These are phyloP conservation scores for Byssoonygena ceratinophila DNA, from an alignment of 2,329 filamentous ascomycete genomes.

Conservation along the genomic window DNA sequence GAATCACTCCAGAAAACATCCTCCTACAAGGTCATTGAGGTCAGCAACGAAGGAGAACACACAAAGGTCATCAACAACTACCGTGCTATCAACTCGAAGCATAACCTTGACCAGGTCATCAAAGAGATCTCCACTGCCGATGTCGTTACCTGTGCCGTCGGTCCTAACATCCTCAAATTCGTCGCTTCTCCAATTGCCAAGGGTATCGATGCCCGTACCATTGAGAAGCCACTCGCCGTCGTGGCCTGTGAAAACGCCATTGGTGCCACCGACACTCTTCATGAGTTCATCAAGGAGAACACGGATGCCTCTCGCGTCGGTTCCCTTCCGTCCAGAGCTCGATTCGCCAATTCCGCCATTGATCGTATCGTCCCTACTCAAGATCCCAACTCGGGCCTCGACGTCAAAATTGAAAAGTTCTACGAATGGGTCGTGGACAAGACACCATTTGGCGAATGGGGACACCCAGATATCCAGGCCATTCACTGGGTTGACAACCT, in stretches of 20 bases:
- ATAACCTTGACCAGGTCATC: conserved; percentile 68
- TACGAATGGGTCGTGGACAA: conserved; percentile 97
- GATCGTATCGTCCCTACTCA: conserved; percentile 96
- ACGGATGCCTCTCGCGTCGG: conserved; percentile 57
- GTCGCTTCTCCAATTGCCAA: conserved; percentile 93
- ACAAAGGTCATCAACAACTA: conserved; percentile 86
- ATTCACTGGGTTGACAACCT: conserved; percentile 91
- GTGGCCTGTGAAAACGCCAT: conserved; percentile 99
- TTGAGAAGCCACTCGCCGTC: conserved; percentile 61
- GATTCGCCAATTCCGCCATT: conserved; percentile 95
- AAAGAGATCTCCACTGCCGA: conserved; percentile 79
- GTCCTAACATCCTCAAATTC: conserved; percentile 90
- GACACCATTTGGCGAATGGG: conserved; percentile 64
- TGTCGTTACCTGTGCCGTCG: conserved; percentile 91
- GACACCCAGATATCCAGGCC: conserved; percentile 66
- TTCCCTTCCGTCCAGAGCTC: conserved; percentile 61
- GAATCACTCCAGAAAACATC: conserved; percentile 62
- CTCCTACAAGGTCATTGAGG: conserved; percentile 86
- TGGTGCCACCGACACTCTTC: conserved; percentile 80
- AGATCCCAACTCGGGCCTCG: conserved; percentile 64
- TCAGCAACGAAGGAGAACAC: conserved; percentile 70
- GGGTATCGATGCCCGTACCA: conserved; percentile 68
- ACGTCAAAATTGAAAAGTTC: conserved; percentile 96
- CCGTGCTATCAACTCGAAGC: conserved; percentile 90
- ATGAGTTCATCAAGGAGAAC: conserved; percentile 68